phyloP scores from a whole-genome alignment of 306 rosid species.

The Leucaena leucocephala region DNA sequence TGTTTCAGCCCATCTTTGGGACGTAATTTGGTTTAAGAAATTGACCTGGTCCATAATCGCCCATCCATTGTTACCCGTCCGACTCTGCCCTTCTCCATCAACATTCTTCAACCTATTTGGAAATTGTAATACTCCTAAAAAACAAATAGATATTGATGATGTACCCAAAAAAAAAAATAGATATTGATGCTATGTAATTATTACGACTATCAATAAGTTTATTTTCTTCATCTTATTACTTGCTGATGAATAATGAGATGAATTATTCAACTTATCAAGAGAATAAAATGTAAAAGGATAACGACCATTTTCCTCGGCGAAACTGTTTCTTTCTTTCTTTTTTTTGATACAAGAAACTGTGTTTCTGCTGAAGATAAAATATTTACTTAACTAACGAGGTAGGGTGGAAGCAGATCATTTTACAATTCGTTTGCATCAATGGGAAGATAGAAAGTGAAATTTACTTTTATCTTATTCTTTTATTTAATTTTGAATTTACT shows the following conservation, averaged over 20 bases:
- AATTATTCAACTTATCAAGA: too few species aligned
- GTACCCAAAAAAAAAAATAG: too few species aligned
- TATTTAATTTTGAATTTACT: background rate
- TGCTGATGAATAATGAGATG: background rate
- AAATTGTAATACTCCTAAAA: background rate
- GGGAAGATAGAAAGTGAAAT: background rate
- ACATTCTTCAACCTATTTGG: background rate
- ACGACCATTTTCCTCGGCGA: too few species aligned
- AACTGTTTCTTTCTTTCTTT: too few species aligned
- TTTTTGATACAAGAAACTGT: too few species aligned
- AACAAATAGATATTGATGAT: background rate
- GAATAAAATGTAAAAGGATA: too few species aligned
- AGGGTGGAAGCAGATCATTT: too few species aligned
- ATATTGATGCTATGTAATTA: background rate
- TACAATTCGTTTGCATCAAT: background rate
- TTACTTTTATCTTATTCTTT: too few species aligned
- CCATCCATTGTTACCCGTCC: background rate
- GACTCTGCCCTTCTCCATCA: background rate
- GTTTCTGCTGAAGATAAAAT: too few species aligned
- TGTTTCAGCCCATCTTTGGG: background rate
- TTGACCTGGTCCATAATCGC: background rate
- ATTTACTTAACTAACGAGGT: background rate
- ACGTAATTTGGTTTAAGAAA: background rate
- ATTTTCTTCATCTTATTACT: background rate
- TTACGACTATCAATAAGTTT: background rate